These are phyloP conservation scores for Globisporangium yorkense DNA, from an alignment of 352 stramenopile species.

Conservation along the genomic window DNA sequence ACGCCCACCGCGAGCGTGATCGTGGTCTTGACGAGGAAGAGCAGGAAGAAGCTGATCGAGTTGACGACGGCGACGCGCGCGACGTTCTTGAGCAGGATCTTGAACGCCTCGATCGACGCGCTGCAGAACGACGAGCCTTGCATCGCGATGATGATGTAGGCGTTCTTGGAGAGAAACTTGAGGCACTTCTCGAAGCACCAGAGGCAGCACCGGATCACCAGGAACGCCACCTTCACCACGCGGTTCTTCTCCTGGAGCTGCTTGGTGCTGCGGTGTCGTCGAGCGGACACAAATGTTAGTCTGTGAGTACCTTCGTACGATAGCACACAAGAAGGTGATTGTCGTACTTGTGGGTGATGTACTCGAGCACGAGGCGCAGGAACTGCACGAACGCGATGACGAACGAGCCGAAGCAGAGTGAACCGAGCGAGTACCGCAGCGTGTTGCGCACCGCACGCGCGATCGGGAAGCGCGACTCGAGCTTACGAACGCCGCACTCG, in stretches of 20 bases:
- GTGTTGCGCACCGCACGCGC: conserved; percentile 44
- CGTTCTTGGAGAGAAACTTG: conserved; percentile 97
- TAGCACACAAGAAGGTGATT: background rate
- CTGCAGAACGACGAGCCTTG: conserved; percentile 77
- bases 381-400: conserved; percentile 97
- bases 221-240: conserved; percentile 79
- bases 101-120: conserved; percentile 90
- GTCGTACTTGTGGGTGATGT: conserved; percentile 90
- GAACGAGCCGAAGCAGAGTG: conserved; percentile 94
- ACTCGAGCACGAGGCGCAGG: conserved; percentile 90
- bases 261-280: conserved; percentile 38
- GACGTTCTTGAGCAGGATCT: conserved; percentile 92
- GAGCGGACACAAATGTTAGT: background rate
- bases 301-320: no score
- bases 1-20: conserved; percentile 44
- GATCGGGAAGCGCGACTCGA: conserved; percentile 65
- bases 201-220: conserved; percentile 86
- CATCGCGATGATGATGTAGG: conserved; percentile 89
- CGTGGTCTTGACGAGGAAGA: conserved; percentile 92
- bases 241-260: conserved; percentile 69
- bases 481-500: conserved; percentile 22
- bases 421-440: conserved; percentile 91
- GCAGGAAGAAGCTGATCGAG: conserved; percentile 90
- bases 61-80: conserved; percentile 87
- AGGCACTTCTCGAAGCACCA: conserved; percentile 96